phyloP scores from a whole-genome alignment of 2,329 filamentous ascomycete genomes.

The Nothophaeocryptopus gaeumannii region DNA sequence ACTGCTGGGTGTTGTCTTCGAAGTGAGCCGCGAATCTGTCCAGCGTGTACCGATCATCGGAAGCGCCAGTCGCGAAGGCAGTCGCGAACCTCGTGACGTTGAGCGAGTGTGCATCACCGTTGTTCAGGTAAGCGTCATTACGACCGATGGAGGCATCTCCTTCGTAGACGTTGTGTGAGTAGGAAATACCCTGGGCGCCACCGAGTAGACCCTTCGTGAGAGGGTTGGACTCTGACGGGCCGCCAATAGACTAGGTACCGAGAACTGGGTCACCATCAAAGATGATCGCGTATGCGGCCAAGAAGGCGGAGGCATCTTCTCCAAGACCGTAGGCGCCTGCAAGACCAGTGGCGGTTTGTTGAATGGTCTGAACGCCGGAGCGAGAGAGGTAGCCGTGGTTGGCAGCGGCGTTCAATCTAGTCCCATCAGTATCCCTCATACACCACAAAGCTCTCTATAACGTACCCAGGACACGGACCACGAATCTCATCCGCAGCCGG shows the following conservation, averaged over 20 bases:
- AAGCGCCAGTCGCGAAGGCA: constrained; percentile 18
- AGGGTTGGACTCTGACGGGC: constrained; percentile 11
- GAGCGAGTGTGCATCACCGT: constrained; percentile 24
- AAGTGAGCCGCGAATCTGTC: constrained; percentile 21
- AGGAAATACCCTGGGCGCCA: constrained; percentile 26
- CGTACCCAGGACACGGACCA: constrained; percentile 9
- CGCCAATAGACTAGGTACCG: constrained; percentile 30
- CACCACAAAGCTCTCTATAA: no score
- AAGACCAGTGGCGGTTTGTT: constrained; percentile 18
- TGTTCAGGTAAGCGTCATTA: constrained; percentile 27
- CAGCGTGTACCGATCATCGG: constrained; percentile 18
- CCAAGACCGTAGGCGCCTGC: constrained; percentile 33
- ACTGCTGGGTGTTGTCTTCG: constrained; percentile 19
- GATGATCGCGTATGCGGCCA: constrained; percentile 32
- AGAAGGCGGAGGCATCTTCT: constrained; percentile 21
- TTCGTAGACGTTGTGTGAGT: constrained; percentile 38
- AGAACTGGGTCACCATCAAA: constrained; percentile 15
- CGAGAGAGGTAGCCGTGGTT: constrained; percentile 27
- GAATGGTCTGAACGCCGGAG: constrained; percentile 10
- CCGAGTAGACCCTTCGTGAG: constrained; percentile 19
- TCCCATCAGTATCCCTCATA: no score
- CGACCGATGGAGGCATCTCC: constrained; percentile 31
- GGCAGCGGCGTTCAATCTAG: constrained; percentile 14
- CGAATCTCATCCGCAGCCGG: constrained; percentile 11
- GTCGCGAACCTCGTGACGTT: constrained; percentile 19